Evolutionary conservation across 2,329 filamentous ascomycete species (phyloP).

Genomic region (Cordyceps militaris): DNA sequence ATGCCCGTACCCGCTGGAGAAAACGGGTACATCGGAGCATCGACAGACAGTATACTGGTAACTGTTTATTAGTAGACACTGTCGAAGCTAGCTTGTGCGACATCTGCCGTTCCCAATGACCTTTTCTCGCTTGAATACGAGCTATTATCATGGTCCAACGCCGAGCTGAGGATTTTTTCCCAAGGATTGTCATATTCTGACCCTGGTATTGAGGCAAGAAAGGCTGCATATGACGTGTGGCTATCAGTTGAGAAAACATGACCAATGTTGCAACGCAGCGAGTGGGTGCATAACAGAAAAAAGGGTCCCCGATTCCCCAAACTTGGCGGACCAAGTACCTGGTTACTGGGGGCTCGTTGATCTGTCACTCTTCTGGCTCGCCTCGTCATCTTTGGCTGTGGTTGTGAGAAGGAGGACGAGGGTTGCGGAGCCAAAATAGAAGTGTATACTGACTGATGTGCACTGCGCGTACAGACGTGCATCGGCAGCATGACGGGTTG

Average conservation of each 20-base stretch:
- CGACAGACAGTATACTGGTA: not conserved
- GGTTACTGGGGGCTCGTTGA: conserved; percentile 1
- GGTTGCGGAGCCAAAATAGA: not conserved
- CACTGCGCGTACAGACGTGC: not conserved
- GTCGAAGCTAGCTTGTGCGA: not conserved
- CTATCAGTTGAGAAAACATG: not conserved
- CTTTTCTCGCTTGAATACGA: not conserved
- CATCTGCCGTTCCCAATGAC: not conserved
- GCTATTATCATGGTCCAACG: not conserved
- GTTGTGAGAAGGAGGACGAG: not conserved
- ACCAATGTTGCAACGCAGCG: not conserved
- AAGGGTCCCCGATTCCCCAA: not conserved
- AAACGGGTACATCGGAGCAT: not conserved
- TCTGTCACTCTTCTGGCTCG: not conserved
- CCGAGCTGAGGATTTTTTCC: not conserved
- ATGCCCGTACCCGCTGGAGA: not conserved
- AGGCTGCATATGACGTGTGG: not conserved
- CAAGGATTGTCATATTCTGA: not conserved
- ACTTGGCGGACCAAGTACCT: not conserved
- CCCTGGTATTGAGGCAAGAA: not conserved
- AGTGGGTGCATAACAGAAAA: not conserved
- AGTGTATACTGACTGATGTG: not conserved
- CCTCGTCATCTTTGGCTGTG: not conserved
- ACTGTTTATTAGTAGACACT: not conserved
- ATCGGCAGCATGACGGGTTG: not conserved